Conservation (phyloP, 495 filamentous ascomycete genomes). For the Penicillium argentinense region DNA sequence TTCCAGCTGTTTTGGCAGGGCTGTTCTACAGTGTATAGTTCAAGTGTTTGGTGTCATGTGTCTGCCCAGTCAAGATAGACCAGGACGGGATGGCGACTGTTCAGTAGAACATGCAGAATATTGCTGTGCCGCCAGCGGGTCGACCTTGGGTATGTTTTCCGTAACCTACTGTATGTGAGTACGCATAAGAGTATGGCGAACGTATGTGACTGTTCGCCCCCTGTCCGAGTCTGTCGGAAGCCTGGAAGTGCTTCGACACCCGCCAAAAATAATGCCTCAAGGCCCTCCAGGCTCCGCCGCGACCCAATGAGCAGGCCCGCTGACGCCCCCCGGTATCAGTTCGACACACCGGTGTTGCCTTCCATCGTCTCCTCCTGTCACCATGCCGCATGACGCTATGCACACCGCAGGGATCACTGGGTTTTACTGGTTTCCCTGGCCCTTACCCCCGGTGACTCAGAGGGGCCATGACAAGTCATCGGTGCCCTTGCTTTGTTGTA, state of each 20-base stretch:
- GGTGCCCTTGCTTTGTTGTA: constrained; percentile 30
- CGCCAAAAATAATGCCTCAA: too few species aligned
- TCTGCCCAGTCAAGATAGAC: not conserved
- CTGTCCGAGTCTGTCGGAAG: too few species aligned
- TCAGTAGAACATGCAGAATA: not conserved
- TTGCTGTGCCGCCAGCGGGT: not conserved
- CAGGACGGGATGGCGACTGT: not conserved
- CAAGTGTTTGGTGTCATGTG: too few species aligned
- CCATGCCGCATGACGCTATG: constrained; percentile 32
- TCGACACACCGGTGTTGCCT: constrained; percentile 8
- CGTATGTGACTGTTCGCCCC: too few species aligned
- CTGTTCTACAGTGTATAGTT: too few species aligned
- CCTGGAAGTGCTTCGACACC: too few species aligned
- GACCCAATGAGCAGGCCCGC: constrained; percentile 11
- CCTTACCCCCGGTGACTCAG: constrained; percentile 27
- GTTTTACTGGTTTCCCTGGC: not conserved
- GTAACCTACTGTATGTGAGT: too few species aligned
- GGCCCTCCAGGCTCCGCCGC: too few species aligned
- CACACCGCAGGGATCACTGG: constrained; percentile 24
- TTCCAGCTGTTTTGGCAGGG: too few species aligned
- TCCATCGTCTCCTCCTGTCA: too few species aligned
- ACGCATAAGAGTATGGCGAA: too few species aligned
- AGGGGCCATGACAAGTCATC: constrained; percentile 14
- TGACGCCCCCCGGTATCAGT: constrained; percentile 5
- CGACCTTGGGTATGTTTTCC: too few species aligned